These are phyloP conservation scores for Vanrija humicola DNA, from an alignment of 1,284 basidiomycete species.

Conservation along the genomic window DNA sequence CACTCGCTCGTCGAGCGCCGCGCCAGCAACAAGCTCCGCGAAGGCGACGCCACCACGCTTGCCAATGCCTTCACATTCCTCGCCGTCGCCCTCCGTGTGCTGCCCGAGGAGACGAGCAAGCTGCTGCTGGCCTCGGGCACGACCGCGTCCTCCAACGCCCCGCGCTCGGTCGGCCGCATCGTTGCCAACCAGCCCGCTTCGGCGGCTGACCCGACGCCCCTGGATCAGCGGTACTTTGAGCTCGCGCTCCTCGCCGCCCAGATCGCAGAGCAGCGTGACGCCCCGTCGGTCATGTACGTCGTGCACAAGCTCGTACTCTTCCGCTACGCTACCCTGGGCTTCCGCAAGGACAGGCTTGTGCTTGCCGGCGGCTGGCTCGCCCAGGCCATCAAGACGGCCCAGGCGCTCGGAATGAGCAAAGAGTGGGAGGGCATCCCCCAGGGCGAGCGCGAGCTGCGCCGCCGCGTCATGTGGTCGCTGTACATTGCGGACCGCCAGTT, in stretches of 20 bases:
- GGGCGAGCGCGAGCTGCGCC: constrained; percentile 39
- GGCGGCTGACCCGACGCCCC: constrained; percentile 28
- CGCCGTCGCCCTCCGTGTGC: constrained; percentile 32
- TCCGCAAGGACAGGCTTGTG: constrained; percentile 24
- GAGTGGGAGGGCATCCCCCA: constrained; percentile 42
- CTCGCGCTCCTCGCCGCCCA: constrained; percentile 33
- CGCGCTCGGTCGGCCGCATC: constrained; percentile 19
- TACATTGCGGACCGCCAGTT: constrained; percentile 41
- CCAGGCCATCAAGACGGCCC: constrained; percentile 42
- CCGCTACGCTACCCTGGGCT: constrained; percentile 33
- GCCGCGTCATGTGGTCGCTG: constrained; percentile 43
- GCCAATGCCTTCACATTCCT: constrained; percentile 40
- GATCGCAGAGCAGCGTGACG: constrained; percentile 36
- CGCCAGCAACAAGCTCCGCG: constrained; percentile 16
- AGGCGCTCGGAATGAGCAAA: constrained; percentile 40
- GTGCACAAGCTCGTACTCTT: constrained; percentile 41
- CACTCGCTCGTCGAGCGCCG: constrained; percentile 31
- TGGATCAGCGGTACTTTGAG: constrained; percentile 45
- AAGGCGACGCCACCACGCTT: constrained; percentile 43
- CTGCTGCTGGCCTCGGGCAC: constrained; percentile 33
- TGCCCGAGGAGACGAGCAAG: constrained; percentile 41
- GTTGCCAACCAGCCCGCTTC: constrained; percentile 18
- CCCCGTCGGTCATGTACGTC: constrained; percentile 40
- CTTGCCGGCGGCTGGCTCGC: constrained; percentile 35
- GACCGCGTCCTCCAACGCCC: constrained; percentile 8